Base-by-base conservation (phyloP, 2,329 filamentous ascomycete genomes). In the Alternaria sp. region DNA sequence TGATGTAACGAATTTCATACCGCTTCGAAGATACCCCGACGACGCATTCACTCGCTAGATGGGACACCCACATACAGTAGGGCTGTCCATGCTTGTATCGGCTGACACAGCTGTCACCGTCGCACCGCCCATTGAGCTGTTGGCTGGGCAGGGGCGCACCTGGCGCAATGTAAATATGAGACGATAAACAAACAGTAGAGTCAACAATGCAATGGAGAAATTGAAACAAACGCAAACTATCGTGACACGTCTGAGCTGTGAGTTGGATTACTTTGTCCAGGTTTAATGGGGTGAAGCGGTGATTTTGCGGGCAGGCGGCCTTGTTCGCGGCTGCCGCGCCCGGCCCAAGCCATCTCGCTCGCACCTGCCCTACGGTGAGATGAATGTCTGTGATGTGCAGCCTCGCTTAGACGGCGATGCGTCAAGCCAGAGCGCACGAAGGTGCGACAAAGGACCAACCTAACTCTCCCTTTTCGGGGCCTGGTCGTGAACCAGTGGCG, bases 21-120 rank as follows among this genome's bases (percentile, higher is more conserved):
- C 61, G 70, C 65, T 69, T 70, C 65, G 64, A 73, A 68, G 66
- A 72, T 74, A 71, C 66, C 72, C 72, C 58, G 64, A 68, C 58
- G 64, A 68, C 60, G 64, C 64, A 58, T 68, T 69, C 71, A 47
- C 68, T 73, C 69, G 70, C 67, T 68, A 61, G 23, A 30, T 47
- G 12, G 62, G 64, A 51, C 45, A 56, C 51, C 58, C 46, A 37
- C 60, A 21, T n/a, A 12, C 26, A n/a, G 20, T 45, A 46, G 57
- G 57, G 47, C 57, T 30, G 43, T 43, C 57, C 57, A 6, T 41
- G 20, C 44, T 25, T 37, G 45, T 58, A 20, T 26, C 53, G 26
- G 23, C 57, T 51, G 47, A 54, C 47, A 26, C 11, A 21, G 14
- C 25, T 26, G 45, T 28, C 20, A 41, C 20, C 20, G 25, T 58